Percentiles rank a stretch among this genome's conserved stretches.
These are phyloP conservation scores for Fusarium sp. DNA, from an alignment of 2,329 filamentous ascomycete species.

Conservation along the genomic window DNA sequence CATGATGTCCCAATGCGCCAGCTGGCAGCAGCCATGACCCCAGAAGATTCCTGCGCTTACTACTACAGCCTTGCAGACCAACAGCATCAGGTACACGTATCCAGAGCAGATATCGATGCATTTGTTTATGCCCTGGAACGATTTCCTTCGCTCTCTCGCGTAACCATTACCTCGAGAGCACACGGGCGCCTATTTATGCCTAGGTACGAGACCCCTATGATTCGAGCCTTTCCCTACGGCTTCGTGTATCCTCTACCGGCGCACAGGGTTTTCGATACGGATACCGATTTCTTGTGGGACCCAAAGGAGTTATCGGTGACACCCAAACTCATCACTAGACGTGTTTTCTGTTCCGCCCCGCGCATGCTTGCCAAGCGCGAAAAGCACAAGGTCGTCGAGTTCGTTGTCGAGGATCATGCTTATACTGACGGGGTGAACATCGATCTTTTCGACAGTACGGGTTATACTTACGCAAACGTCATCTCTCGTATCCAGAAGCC, in stretches of 20 bases:
- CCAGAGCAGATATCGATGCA: constrained; percentile 42
- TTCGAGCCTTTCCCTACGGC: constrained; percentile 50
- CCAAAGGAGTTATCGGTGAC: constrained; percentile 3
- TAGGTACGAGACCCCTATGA: constrained; percentile 54
- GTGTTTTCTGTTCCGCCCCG: constrained; percentile 45
- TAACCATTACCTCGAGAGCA: no score
- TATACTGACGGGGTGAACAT: rapidly evolving
- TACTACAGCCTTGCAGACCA: constrained; percentile 48
- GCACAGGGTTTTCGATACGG: not conserved
- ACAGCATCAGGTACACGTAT: constrained; percentile 45
- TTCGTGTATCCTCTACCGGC: constrained; percentile 52
- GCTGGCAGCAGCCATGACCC: not conserved
- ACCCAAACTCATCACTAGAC: constrained; percentile 30
- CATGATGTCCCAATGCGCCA: not conserved
- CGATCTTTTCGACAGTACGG: not conserved
- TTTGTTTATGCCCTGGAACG: constrained; percentile 47
- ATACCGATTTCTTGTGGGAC: not conserved
- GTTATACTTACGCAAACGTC: not conserved
- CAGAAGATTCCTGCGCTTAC: constrained; percentile 32
- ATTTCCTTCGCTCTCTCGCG: constrained; percentile 46
- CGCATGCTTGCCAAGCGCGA: constrained; percentile 37
- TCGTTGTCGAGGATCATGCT: not conserved
- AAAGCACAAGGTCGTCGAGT: constrained; percentile 36
- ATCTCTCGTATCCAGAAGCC: not conserved
- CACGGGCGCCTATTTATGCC: constrained; percentile 51